These are phyloP conservation scores for Choanephora cucurbitarum DNA, from an alignment of 371 early-diverging fungal species.

Conservation along the genomic window DNA sequence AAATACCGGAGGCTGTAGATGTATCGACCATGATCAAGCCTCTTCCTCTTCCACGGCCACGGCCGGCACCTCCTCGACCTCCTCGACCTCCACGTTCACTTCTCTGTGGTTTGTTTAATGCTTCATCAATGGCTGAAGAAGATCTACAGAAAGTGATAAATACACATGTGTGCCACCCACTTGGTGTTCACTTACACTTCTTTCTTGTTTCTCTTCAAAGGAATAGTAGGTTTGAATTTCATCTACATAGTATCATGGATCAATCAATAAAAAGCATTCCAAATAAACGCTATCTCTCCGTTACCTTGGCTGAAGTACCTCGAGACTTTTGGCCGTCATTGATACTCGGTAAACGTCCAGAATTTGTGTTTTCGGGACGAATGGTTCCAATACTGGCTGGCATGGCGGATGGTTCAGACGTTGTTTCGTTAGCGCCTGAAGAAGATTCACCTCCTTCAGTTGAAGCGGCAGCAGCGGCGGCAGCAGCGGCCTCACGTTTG, in stretches of 20 bases:
- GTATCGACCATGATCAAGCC: conserved; percentile 32
- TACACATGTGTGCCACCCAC: not conserved
- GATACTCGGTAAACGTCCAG: conserved; percentile 48
- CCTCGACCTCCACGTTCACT: conserved; percentile 43
- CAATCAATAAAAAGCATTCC: not conserved
- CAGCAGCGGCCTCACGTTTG: conserved; percentile 15
- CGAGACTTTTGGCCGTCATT: conserved; percentile 49
- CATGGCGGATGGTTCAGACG: conserved; percentile 13
- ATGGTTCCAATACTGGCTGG: conserved; percentile 38
- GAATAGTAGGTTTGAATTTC: conserved; percentile 69
- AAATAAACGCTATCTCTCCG: no score
- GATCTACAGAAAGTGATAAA: conserved; percentile 25
- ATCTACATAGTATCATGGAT: conserved; percentile 31
- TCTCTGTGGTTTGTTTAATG: conserved; percentile 36
- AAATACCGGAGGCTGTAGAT: conserved; percentile 66
- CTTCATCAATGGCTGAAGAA: conserved; percentile 44
- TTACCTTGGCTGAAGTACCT: conserved; percentile 55
- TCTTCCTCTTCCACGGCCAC: conserved; percentile 39
- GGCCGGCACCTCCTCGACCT: conserved; percentile 44
- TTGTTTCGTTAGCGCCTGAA: not conserved
- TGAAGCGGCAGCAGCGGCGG: not conserved
- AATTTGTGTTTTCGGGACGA: conserved; percentile 32
- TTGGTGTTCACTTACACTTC: conserved; percentile 47
- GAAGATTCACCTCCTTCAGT: conserved; percentile 7
- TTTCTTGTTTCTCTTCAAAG: conserved; percentile 63